These are phyloP conservation scores for Fraxinus greggii DNA, from an alignment of 305 asterid genomes.

Conservation along the genomic window DNA sequence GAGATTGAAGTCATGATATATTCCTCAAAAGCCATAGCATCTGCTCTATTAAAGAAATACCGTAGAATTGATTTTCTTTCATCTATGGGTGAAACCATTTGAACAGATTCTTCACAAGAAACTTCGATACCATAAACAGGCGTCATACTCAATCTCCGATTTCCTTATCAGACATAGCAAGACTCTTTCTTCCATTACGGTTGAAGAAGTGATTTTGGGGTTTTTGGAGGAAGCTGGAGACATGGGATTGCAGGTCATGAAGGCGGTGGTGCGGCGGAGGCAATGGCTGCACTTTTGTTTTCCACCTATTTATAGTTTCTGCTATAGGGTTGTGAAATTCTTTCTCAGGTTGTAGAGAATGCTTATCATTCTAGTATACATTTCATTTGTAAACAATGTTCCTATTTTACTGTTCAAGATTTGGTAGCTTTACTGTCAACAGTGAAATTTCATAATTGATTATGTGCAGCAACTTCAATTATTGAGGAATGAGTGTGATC, in stretches of 20 bases:
- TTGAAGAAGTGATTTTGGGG: not conserved
- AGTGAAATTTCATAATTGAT: conserved; percentile 16
- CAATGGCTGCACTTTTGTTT: not conserved
- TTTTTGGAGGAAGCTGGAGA: not conserved
- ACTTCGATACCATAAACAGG: not conserved
- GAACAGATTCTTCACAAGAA: not conserved
- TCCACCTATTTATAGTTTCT: not conserved
- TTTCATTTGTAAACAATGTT: conserved; percentile 1
- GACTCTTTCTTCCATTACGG: not conserved
- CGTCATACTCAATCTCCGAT: not conserved
- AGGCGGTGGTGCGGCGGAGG: not conserved
- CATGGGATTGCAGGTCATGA: not conserved
- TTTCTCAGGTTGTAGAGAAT: not conserved
- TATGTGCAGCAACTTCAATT: conserved; percentile 65
- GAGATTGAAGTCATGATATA: not conserved
- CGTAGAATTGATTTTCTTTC: not conserved
- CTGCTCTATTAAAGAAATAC: not conserved
- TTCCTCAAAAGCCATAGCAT: not conserved
- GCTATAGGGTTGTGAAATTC: not conserved
- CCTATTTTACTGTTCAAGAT: conserved; percentile 4
- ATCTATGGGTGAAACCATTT: not conserved
- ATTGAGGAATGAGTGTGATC: conserved; percentile 73
- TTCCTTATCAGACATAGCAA: not conserved
- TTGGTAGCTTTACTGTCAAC: conserved; percentile 11
- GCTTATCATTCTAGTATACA: not conserved